Conservation (phyloP, 768 basidiomycete species). For the Suillus subluteus region DNA sequence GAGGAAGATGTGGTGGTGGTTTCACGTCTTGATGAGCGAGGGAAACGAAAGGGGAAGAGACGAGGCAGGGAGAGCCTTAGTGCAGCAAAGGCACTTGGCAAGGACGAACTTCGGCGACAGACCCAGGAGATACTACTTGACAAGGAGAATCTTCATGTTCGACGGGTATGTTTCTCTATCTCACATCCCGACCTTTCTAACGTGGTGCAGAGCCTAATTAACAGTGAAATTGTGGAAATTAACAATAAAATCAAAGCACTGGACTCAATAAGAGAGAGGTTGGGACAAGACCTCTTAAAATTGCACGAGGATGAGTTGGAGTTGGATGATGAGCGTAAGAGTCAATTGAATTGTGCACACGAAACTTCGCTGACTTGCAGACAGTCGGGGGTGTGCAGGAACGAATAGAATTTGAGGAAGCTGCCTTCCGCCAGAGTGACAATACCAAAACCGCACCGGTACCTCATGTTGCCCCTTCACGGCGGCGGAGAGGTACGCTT, state of each 20-base stretch:
- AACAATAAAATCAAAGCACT: slow-evolving; percentile 87
- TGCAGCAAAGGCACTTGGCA: slow-evolving; percentile 71
- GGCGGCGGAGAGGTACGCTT: slow-evolving; percentile 35
- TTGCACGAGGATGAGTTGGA: slow-evolving; percentile 96
- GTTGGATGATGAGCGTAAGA: slow-evolving; percentile 92
- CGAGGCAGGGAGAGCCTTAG: slow-evolving; percentile 69
- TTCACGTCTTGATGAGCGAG: slow-evolving; percentile 38
- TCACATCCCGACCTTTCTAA: slow-evolving; percentile 13
- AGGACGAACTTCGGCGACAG: slow-evolving; percentile 85
- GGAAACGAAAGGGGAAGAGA: slow-evolving; percentile 41
- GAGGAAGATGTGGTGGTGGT: slow-evolving; percentile 80
- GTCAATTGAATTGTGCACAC: background rate
- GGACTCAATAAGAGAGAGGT: slow-evolving; percentile 75
- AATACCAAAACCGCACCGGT: slow-evolving; percentile 17
- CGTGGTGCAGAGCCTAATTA: slow-evolving; percentile 69
- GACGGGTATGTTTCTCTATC: slow-evolving; percentile 54
- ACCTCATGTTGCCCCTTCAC: slow-evolving; percentile 30
- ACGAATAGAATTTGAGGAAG: slow-evolving; percentile 72
- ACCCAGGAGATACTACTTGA: slow-evolving; percentile 85
- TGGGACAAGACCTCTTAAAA: slow-evolving; percentile 83
- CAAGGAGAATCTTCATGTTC: slow-evolving; percentile 91
- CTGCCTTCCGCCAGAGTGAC: slow-evolving; percentile 34
- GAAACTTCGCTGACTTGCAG: slow-evolving; percentile 12
- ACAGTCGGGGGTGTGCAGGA: slow-evolving; percentile 91
- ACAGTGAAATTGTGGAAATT: slow-evolving; percentile 87